Conservation (phyloP, 2,329 filamentous ascomycete species). For the Hypoxylon sp. region DNA sequence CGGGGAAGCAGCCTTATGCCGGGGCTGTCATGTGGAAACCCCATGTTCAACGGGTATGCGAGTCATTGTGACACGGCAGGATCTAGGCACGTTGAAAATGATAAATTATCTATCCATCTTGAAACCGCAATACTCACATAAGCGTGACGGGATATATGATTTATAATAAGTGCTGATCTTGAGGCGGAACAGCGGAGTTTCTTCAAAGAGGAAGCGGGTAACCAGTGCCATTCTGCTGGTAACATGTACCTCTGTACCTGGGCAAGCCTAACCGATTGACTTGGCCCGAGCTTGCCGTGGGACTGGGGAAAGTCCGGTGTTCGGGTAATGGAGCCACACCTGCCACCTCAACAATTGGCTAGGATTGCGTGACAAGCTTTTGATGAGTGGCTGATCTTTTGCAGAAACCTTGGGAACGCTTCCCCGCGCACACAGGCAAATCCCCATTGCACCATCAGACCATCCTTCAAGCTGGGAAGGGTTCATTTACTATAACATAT, state of each 20-base stretch:
- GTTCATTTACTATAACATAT: constrained; percentile 3
- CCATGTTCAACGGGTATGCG: neutral
- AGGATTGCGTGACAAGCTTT: constrained; percentile 27
- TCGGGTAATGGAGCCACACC: constrained; percentile 24
- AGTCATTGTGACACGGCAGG: neutral
- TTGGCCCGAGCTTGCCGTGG: constrained; percentile 30
- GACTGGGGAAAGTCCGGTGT: constrained; percentile 34
- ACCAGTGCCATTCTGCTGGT: constrained; percentile 9
- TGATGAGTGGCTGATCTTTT: constrained; percentile 29
- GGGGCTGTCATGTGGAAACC: constrained; percentile 11
- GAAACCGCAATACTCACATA: neutral
- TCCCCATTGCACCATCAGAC: constrained; percentile 9
- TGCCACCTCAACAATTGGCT: constrained; percentile 34
- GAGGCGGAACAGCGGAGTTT: neutral
- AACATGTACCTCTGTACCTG: neutral
- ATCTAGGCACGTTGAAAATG: neutral
- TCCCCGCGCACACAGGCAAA: constrained; percentile 11
- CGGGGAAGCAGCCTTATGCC: constrained; percentile 23
- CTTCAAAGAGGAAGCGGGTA: neutral
- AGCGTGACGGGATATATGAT: neutral
- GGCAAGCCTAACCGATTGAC: constrained; percentile 11
- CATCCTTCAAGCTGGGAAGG: constrained; percentile 8
- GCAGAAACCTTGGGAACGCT: constrained; percentile 1
- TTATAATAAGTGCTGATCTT: no score
- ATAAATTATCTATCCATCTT: neutral